Base-by-base conservation (phyloP, 192 early-diverging fungal genomes). In the Haplosporangium gracile region DNA sequence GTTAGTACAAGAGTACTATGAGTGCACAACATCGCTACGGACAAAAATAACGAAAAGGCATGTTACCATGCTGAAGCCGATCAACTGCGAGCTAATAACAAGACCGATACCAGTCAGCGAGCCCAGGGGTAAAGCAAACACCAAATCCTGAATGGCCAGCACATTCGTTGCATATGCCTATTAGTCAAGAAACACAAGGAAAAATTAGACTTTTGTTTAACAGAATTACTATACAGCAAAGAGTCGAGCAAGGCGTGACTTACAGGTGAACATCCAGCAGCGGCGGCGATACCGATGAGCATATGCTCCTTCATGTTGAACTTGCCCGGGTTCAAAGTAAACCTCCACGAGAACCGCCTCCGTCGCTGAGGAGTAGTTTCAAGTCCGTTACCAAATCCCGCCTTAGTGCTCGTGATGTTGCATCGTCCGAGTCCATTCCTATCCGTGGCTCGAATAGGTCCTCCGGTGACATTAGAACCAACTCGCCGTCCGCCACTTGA, bases 261-360 rank as follows among this genome's bases (percentile, higher is more conserved):
- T 80, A 89, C 88, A 1, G 91, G 86, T 68, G 92, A 89, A 70
- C 79, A 89, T 49, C 87, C 90, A 71, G 91, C 85, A 80, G 86
- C 89, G n/a, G 92, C 91, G 39, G 93, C 89, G 55, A 93, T 78
- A 11, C 85, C 87, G 47, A 95, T 93, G 20, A 94, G 74, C 76
- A 91, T 92, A 53, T 94, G 94, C 78, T 95, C 95, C 70, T 95
- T 95, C 84, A 94, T 88, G 60, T 91, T 93, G 80, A 95, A 95
- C 69, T 85, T 85, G 11, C 82, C 82, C 0, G 82, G 78, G 45
- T 85, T 85, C 43, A 85, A 36, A 4, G 82, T 85, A 68, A 85
- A 85, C 32, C n/a, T 71, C 82, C 78, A 79, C 2, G 71, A 75
- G 36, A 74, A 40, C 42, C 45, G 60, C 34, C 60, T 63, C 24